These are phyloP conservation scores for Cupressus sempervirens DNA, from an alignment of 75 land plant genomes.

Conservation along the genomic window DNA sequence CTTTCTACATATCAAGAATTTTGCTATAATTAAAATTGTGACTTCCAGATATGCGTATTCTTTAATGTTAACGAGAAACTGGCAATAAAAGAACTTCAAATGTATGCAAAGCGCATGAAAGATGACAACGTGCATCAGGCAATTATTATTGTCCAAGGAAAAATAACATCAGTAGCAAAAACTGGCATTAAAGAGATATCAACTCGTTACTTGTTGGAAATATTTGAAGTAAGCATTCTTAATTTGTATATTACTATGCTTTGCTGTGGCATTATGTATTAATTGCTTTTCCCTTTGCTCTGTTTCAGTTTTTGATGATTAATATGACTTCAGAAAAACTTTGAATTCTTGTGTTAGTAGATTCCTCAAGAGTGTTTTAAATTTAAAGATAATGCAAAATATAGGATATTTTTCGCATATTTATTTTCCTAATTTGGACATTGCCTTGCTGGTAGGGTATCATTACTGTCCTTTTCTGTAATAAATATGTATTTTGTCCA, in stretches of 20 bases:
- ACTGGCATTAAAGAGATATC: slow-evolving; percentile 30
- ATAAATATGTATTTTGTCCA: background rate
- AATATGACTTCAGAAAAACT: background rate
- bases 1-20: slow-evolving; percentile 1
- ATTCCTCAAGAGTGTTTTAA: background rate
- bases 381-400: background rate
- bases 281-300: background rate
- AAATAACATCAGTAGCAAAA: slow-evolving; percentile 40
- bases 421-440: background rate
- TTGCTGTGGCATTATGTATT: background rate
- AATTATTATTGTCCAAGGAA: slow-evolving; percentile 35
- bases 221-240: slow-evolving; percentile 32
- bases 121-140: slow-evolving; percentile 38
- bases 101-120: slow-evolving; percentile 46
- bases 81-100: slow-evolving; percentile 49
- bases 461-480: background rate
- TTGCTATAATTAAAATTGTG: background rate
- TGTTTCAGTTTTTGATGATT: slow-evolving; percentile 8
- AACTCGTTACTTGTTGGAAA: slow-evolving; percentile 31
- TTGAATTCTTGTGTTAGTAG: background rate
- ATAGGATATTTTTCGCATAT: background rate
- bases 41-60: slow-evolving; percentile 29
- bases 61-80: slow-evolving; percentile 48
- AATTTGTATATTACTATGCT: background rate
- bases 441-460: background rate